These are phyloP conservation scores for Yarrowia keelungensis DNA, from an alignment of 805 yeast genomes.

Conservation along the genomic window DNA sequence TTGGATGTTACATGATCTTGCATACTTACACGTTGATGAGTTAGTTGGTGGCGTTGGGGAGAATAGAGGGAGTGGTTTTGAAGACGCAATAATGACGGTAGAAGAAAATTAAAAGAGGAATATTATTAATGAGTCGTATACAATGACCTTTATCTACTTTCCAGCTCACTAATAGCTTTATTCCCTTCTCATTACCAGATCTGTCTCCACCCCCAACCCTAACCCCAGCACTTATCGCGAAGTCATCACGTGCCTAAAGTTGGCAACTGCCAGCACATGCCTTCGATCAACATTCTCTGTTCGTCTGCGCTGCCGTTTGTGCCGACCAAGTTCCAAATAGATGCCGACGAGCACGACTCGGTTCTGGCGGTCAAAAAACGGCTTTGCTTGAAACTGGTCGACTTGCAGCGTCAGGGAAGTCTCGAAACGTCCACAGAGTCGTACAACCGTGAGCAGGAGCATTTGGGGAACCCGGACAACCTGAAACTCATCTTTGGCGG, in stretches of 20 bases:
- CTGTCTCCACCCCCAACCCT: background rate
- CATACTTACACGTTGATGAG: too few species aligned
- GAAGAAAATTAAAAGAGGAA: too few species aligned
- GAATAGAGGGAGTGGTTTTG: too few species aligned
- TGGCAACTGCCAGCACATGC: slow-evolving; percentile 36
- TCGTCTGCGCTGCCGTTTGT: slow-evolving; percentile 35
- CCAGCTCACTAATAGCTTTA: too few species aligned
- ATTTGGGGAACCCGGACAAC: slow-evolving; percentile 15
- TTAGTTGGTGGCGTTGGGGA: too few species aligned
- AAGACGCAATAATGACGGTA: too few species aligned
- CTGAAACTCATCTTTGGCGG: slow-evolving; percentile 35
- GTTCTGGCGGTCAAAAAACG: slow-evolving; percentile 23
- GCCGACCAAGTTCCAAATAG: slow-evolving; percentile 33
- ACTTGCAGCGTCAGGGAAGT: slow-evolving; percentile 9
- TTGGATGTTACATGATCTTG: too few species aligned
- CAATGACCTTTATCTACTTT: too few species aligned
- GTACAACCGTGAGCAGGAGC: slow-evolving; percentile 32
- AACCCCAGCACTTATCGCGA: slow-evolving; percentile 22
- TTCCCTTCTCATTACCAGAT: too few species aligned
- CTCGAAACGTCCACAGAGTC: slow-evolving; percentile 29
- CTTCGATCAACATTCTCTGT: slow-evolving; percentile 36
- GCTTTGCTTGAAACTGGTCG: slow-evolving; percentile 22
- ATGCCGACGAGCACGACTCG: slow-evolving; percentile 11
- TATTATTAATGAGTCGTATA: too few species aligned
- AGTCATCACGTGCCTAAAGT: slow-evolving; percentile 32